Percentiles rank a stretch among this genome's conserved stretches.
These are phyloP conservation scores for Penicillium cinerascens DNA, from an alignment of 495 filamentous ascomycete species.

Conservation along the genomic window DNA sequence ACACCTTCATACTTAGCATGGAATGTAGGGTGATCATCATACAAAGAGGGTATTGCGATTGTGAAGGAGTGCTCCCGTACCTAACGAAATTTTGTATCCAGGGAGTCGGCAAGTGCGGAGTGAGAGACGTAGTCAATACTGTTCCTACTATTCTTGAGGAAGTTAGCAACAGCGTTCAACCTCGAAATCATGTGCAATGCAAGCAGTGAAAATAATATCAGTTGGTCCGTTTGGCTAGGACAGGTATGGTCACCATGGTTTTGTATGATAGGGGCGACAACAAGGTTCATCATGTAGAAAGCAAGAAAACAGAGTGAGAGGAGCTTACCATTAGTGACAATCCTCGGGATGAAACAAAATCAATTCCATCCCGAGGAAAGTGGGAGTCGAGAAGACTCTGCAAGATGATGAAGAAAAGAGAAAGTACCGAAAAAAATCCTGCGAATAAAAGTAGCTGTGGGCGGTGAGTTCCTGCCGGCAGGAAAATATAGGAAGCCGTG, in stretches of 20 bases:
- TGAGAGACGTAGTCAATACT: neutral
- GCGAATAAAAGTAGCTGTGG: conserved; percentile 26
- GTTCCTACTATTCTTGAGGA: conserved; percentile 19
- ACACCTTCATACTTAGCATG: conserved; percentile 88
- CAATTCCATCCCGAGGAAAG: conserved; percentile 10
- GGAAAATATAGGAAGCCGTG: conserved; percentile 21
- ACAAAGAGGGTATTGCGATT: conserved; percentile 20
- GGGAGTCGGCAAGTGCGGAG: neutral
- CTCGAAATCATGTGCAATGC: conserved; percentile 15
- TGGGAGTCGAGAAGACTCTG: neutral
- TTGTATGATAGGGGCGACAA: conserved; percentile 95
- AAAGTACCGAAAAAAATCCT: conserved; percentile 23
- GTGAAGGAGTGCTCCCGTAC: conserved; percentile 2
- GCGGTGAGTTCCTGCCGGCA: conserved; percentile 33
- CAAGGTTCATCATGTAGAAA: conserved; percentile 70
- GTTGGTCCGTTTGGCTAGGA: conserved; percentile 88
- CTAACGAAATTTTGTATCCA: neutral
- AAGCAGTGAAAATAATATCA: conserved; percentile 46
- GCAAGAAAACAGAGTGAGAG: conserved; percentile 11
- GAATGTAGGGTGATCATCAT: conserved; percentile 74
- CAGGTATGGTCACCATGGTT: conserved; percentile 80
- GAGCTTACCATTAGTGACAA: conserved; percentile 38
- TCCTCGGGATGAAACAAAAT: conserved; percentile 10
- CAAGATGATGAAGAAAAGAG: conserved; percentile 19
- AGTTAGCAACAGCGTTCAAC: conserved; percentile 27